Evolutionary conservation across 225 moss, liverwort and hornwort genomes (phyloP).

Genomic region (Polytrichum commune): DNA sequence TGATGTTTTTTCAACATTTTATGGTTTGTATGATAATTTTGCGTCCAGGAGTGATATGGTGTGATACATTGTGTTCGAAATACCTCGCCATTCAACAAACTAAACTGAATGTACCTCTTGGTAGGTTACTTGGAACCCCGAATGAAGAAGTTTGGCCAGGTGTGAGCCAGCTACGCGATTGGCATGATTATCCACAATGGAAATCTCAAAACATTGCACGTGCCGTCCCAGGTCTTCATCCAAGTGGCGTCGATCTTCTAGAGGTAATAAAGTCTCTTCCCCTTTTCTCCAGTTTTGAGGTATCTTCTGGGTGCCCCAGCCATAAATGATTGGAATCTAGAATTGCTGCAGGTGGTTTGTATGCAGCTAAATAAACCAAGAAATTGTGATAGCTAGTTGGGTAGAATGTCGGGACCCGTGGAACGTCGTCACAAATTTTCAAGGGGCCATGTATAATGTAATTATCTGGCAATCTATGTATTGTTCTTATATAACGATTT

Average conservation of each 20-base stretch:
- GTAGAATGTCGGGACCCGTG: neutral
- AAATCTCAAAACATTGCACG: constrained; percentile 9
- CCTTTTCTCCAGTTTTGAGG: neutral
- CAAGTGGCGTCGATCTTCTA: constrained; percentile 20
- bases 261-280: neutral
- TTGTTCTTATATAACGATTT: no score
- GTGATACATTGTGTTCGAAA: no score
- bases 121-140: constrained; percentile 18
- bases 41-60: no score
- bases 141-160: constrained; percentile 26
- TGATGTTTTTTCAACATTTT: no score
- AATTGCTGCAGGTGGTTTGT: neutral
- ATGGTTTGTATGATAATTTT: no score
- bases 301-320: neutral
- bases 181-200: constrained; percentile 30
- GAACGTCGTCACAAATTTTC: neutral
- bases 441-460: neutral
- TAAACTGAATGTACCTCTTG: neutral
- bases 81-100: no score
- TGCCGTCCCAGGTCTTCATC: constrained; percentile 8
- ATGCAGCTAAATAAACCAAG: neutral
- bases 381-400: neutral
- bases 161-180: constrained; percentile 19
- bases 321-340: neutral
- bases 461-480: no score